These are phyloP conservation scores for Pharnaceum exiguum DNA, from an alignment of 148 eudicot genomes.

Conservation along the genomic window DNA sequence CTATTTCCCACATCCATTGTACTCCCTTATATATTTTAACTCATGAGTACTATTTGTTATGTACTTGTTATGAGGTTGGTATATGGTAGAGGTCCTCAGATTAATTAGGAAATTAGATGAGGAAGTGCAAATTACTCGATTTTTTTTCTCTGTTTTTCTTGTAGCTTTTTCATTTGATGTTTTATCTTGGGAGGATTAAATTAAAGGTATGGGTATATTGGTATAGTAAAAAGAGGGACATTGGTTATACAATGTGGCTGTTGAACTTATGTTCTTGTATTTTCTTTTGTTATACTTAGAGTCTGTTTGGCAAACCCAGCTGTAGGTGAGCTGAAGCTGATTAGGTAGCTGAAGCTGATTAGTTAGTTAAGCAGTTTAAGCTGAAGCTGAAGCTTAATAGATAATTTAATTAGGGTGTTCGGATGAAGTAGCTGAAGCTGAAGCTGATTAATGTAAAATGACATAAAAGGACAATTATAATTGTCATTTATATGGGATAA, in stretches of 20 bases:
- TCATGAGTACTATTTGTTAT: conserved; percentile 11
- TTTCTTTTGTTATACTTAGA: neutral
- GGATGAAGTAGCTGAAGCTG: too few species aligned
- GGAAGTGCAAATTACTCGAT: conserved; percentile 17
- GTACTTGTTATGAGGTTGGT: conserved; percentile 15
- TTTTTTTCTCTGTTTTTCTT: neutral
- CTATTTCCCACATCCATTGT: conserved; percentile 9
- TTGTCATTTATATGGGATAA: too few species aligned
- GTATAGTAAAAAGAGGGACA: conserved; percentile 31
- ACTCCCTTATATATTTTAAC: neutral
- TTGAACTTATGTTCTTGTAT: neutral
- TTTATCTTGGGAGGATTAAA: conserved; percentile 11
- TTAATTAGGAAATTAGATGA: conserved; percentile 22
- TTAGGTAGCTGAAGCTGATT: too few species aligned
- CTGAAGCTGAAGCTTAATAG: too few species aligned
- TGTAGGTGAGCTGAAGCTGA: too few species aligned
- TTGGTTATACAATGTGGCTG: conserved; percentile 23
- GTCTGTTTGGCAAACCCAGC: too few species aligned
- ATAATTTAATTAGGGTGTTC: too few species aligned
- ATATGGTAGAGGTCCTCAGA: conserved; percentile 25
- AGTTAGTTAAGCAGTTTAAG: too few species aligned
- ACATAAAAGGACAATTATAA: too few species aligned
- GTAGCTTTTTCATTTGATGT: neutral
- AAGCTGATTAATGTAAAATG: too few species aligned
- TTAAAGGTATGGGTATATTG: conserved; percentile 29